Conservation (phyloP, 2,329 filamentous ascomycete species). For the Alternaria brassicicola region DNA sequence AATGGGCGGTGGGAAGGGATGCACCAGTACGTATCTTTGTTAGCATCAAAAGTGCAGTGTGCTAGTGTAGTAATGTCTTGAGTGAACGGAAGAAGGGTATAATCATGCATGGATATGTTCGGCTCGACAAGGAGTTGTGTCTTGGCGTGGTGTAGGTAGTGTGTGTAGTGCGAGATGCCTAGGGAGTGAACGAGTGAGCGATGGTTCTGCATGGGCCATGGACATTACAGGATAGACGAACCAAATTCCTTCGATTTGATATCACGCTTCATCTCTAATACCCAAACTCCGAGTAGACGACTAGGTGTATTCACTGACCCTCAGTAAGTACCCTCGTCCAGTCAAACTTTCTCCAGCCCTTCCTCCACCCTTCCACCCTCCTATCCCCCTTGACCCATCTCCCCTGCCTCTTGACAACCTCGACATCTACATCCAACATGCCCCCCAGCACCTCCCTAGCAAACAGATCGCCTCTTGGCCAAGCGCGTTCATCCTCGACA, state of each 20-base stretch:
- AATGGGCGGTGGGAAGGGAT: background rate
- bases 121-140: conserved; percentile 1
- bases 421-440: conserved; percentile 82
- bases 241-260: background rate
- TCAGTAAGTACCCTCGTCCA: conserved; percentile 73
- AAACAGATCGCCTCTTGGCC: conserved; percentile 92
- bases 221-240: conserved; percentile 17
- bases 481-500: conserved; percentile 81
- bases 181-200: background rate
- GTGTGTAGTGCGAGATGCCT: conserved; percentile 1
- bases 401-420: conserved; percentile 88
- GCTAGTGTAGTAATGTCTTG: conserved; percentile 1
- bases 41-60: conserved; percentile 8
- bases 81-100: background rate
- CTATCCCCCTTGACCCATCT: conserved; percentile 74
- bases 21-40: background rate
- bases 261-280: background rate
- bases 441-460: conserved; percentile 90
- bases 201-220: conserved; percentile 6
- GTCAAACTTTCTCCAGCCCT: conserved; percentile 90
- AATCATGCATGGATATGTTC: conserved; percentile 1
- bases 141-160: background rate
- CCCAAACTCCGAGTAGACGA: background rate
- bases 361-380: conserved; percentile 78
- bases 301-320: conserved; percentile 25